Conservation (phyloP, 768 basidiomycete species). For the Daedaleopsis nitida region DNA sequence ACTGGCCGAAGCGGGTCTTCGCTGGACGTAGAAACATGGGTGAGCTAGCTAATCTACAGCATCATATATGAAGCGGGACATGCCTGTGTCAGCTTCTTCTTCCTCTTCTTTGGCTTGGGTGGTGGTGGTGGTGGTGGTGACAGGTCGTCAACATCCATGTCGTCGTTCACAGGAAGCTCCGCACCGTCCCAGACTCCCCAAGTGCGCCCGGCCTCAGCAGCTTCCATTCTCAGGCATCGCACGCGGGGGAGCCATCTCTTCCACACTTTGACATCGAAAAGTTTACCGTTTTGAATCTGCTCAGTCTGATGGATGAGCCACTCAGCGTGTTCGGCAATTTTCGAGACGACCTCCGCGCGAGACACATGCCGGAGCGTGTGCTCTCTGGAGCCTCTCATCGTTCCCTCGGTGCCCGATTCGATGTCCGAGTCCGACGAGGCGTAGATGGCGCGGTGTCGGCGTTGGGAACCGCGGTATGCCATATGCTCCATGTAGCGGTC, state of each 20-base stretch:
- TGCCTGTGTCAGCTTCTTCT: not conserved
- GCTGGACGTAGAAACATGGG: too few species aligned
- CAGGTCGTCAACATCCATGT: not conserved
- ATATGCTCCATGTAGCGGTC: slow-evolving; percentile 39
- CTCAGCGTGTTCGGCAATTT: slow-evolving; percentile 56
- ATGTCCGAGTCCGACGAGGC: slow-evolving; percentile 25
- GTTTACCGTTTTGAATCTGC: slow-evolving; percentile 22
- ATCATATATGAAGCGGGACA: too few species aligned
- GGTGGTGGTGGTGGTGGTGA: not conserved
- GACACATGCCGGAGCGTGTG: slow-evolving; percentile 51
- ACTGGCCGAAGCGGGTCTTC: too few species aligned
- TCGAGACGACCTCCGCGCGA: slow-evolving; percentile 48
- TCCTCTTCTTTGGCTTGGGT: not conserved
- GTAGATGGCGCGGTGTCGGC: slow-evolving; percentile 40
- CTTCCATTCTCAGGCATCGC: not conserved
- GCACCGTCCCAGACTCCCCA: slow-evolving; percentile 15
- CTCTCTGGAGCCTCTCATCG: slow-evolving; percentile 29
- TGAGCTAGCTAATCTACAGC: too few species aligned
- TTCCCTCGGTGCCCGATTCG: slow-evolving; percentile 33
- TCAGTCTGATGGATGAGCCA: slow-evolving; percentile 59
- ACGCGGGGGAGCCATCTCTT: slow-evolving; percentile 35
- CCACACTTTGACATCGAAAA: slow-evolving; percentile 52
- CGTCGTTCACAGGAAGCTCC: not conserved
- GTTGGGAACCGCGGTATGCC: slow-evolving; percentile 27
- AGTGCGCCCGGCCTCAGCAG: not conserved